Percentiles rank a stretch among this genome's conserved stretches.
phyloP scores from a whole-genome alignment of 345 rosid species.

The Moricandia moricandioides region DNA sequence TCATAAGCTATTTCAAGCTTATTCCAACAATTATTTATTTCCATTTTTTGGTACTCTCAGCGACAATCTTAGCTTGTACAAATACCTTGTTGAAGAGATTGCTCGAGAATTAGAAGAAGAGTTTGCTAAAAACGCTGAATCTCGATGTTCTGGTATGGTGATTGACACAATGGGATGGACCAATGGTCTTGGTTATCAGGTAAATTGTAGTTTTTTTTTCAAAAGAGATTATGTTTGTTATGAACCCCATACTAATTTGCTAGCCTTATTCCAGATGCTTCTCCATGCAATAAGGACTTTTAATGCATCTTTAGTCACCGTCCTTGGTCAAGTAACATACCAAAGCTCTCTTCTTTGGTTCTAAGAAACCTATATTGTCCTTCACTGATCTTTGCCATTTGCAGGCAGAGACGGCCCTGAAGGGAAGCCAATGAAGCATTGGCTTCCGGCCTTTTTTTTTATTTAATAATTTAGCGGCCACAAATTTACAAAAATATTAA shows the following conservation, averaged over 20 bases:
- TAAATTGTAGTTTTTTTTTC: not conserved
- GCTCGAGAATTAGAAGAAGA: constrained; percentile 65
- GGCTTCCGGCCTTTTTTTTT: too few species aligned
- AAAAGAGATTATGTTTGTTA: not conserved
- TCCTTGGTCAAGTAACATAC: constrained; percentile 25
- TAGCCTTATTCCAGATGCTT: constrained; percentile 22
- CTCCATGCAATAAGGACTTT: constrained; percentile 18
- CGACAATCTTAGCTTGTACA: constrained; percentile 57
- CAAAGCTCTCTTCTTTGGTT: not conserved
- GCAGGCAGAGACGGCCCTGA: too few species aligned
- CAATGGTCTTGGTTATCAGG: constrained; percentile 71
- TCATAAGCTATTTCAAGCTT: too few species aligned
- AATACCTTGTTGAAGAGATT: constrained; percentile 66
- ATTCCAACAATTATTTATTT: too few species aligned
- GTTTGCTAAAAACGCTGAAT: constrained; percentile 51
- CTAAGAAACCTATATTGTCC: not conserved
- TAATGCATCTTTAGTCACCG: constrained; percentile 9
- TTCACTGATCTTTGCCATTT: not conserved
- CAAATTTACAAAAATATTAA: too few species aligned
- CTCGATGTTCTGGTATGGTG: constrained; percentile 75
- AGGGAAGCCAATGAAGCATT: too few species aligned
- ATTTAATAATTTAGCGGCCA: too few species aligned
- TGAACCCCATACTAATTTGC: not conserved
- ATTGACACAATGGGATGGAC: constrained; percentile 92
- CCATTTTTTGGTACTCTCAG: constrained; percentile 37